A percentile compares a stretch with the other conserved stretches of the same genome.
These are phyloP conservation scores for Fusarium sp. DNA, from an alignment of 2,329 filamentous ascomycete genomes.

Conservation along the genomic window DNA sequence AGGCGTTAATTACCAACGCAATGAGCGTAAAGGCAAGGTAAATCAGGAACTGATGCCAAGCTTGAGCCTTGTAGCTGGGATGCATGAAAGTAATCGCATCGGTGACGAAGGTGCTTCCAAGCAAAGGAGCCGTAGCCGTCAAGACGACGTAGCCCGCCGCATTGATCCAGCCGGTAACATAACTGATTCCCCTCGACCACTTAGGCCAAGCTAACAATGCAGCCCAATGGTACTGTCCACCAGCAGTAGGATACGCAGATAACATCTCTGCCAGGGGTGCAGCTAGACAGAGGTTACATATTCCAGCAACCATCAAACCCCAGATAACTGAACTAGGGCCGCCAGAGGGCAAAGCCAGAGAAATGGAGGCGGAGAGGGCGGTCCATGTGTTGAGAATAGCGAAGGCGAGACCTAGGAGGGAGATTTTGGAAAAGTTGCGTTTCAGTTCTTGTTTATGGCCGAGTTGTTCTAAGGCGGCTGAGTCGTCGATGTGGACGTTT, in stretches of 20 bases:
- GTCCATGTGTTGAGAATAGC: constrained; percentile 64
- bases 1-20: constrained; percentile 73
- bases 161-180: constrained; percentile 79
- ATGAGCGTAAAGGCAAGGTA: constrained; percentile 72
- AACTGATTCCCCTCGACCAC: constrained; percentile 72
- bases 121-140: constrained; percentile 73
- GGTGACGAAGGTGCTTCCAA: constrained; percentile 74
- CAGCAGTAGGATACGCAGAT: constrained; percentile 69
- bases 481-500: constrained; percentile 47
- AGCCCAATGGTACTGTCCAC: constrained; percentile 78
- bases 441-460: constrained; percentile 62
- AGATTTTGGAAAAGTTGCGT: constrained; percentile 62
- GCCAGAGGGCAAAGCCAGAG: constrained; percentile 71
- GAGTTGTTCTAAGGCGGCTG: constrained; percentile 55
- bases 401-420: constrained; percentile 61
- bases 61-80: constrained; percentile 64
- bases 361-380: constrained; percentile 59
- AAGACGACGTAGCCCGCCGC: constrained; percentile 78
- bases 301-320: constrained; percentile 70
- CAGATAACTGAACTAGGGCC: constrained; percentile 78
- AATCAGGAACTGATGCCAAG: constrained; percentile 80
- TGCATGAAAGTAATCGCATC: constrained; percentile 72
- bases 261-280: constrained; percentile 77
- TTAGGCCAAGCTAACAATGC: constrained; percentile 70
- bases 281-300: constrained; percentile 77